Conservation (phyloP, 164 flowering plant genomes). For the Aristolochia contorta region DNA sequence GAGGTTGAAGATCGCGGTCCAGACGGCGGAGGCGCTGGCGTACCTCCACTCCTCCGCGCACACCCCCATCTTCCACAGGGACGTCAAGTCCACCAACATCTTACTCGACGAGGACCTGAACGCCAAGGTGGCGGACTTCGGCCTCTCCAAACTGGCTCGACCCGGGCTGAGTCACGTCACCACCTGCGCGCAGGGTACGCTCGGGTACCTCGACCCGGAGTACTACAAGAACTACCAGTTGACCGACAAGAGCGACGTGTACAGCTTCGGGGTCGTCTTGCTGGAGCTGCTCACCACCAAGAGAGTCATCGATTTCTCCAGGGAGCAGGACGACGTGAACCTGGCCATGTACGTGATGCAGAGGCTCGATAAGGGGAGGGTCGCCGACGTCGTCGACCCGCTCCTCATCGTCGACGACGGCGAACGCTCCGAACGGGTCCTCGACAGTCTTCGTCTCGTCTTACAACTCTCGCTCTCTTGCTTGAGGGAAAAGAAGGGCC, state of each 20-base stretch:
- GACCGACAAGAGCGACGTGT: conserved; percentile 71
- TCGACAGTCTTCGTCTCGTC: conserved; percentile 22
- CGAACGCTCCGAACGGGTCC: conserved; percentile 13
- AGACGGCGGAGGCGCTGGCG: conserved; percentile 59
- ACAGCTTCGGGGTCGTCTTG: conserved; percentile 63
- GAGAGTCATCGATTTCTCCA: conserved; percentile 47
- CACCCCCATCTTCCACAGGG: conserved; percentile 60
- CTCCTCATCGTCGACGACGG: conserved; percentile 12
- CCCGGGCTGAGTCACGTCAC: conserved; percentile 59
- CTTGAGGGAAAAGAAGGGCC: conserved; percentile 43
- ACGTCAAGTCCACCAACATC: conserved; percentile 63
- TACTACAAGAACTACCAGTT: conserved; percentile 52
- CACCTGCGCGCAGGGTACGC: conserved; percentile 67
- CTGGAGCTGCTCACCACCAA: conserved; percentile 57
- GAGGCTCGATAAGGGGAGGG: conserved; percentile 16
- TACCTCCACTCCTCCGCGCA: conserved; percentile 56
- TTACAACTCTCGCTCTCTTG: conserved; percentile 47
- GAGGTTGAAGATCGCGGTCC: conserved; percentile 41
- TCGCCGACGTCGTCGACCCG: conserved; percentile 42
- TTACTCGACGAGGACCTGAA: conserved; percentile 46
- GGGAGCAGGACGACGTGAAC: conserved; percentile 44
- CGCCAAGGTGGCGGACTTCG: conserved; percentile 63
- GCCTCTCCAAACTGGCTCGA: conserved; percentile 47
- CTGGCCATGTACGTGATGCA: conserved; percentile 34
- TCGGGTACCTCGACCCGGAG: conserved; percentile 71